Base-by-base conservation (phyloP, 345 rosid genomes). In the Brassica incana region DNA sequence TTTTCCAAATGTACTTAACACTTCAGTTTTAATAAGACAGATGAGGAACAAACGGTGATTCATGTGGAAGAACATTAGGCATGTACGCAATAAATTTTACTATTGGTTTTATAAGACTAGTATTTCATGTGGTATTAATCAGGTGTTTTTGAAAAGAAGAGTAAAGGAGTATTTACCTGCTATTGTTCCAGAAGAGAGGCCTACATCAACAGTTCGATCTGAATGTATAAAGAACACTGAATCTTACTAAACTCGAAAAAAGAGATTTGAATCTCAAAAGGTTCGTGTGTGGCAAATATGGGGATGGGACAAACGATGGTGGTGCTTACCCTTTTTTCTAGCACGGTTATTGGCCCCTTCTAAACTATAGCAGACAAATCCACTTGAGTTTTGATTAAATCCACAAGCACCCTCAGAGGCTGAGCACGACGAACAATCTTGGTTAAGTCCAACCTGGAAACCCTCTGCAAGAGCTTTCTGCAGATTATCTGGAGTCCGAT, bases 351-450 rank as follows among this genome's bases (percentile, higher is more conserved):
- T 36, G 40, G 40, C 8, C 8, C 2, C 40, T 36, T 36, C 40
- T 36, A 6, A 6, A 36, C 1, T 6, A 61, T 77, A 84, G 60
- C 90, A 87, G 40, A 40, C 14, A 7, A 87, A 86, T 7, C 1
- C 6, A 8, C 6, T 3, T 2, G 58, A 14, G 1, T 0, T 45
- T 5, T 4, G 2, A 59, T 68, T 15, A 27, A 50, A 74, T 20
- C 90, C 90, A 45, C 90, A 89, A 56, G n/a, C 32, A 10, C 92
- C 92, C 0, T 18, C 6, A 0, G 82, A 45, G 0, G 0, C 0
- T 1, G 5, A 0, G 54, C 92, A 88, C 1, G 0, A 0, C 0
- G 5, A 5, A 73, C 90, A 88, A 0, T 23, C 25, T 3, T 8
- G 0, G 63, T 83, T 74, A 33, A 33, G 1, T 33, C 65, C 43